Evolutionary conservation across 768 basidiomycete genomes (phyloP).

Genomic region (Butyriboletus loyo): DNA sequence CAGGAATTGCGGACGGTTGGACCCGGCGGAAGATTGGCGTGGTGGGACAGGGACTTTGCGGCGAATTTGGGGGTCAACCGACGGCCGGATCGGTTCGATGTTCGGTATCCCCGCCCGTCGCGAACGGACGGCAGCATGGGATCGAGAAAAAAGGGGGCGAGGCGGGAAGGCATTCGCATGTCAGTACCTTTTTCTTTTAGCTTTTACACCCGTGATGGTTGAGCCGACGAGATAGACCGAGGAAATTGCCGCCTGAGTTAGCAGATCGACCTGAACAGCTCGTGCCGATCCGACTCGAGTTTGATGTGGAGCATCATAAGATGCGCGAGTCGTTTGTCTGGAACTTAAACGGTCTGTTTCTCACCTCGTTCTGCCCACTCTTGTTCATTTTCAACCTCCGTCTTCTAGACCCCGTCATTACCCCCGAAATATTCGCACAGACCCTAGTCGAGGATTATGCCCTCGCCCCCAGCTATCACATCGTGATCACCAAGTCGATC

Average conservation of each 20-base stretch:
- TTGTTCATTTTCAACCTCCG: background rate
- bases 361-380: background rate
- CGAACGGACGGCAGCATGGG: constrained; percentile 26
- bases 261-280: constrained; percentile 73
- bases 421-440: constrained; percentile 87
- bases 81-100: constrained; percentile 45
- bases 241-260: constrained; percentile 52
- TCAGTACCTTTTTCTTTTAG: constrained; percentile 42
- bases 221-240: constrained; percentile 44
- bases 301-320: constrained; percentile 92
- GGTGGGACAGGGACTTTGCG: constrained; percentile 62
- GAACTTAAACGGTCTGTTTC: constrained; percentile 84
- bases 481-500: constrained; percentile 74
- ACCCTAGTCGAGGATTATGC: constrained; percentile 89
- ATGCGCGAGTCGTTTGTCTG: constrained; percentile 97
- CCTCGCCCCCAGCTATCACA: constrained; percentile 62
- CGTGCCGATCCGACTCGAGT: constrained; percentile 93
- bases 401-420: constrained; percentile 75
- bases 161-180: constrained; percentile 72
- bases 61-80: constrained; percentile 31
- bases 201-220: background rate
- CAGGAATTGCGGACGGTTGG: constrained; percentile 47
- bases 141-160: constrained; percentile 50
- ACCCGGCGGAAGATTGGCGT: constrained; percentile 44
- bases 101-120: constrained; percentile 52